These are phyloP conservation scores for Adansonia gregorii DNA, from an alignment of 441 rosid species.

Conservation along the genomic window DNA sequence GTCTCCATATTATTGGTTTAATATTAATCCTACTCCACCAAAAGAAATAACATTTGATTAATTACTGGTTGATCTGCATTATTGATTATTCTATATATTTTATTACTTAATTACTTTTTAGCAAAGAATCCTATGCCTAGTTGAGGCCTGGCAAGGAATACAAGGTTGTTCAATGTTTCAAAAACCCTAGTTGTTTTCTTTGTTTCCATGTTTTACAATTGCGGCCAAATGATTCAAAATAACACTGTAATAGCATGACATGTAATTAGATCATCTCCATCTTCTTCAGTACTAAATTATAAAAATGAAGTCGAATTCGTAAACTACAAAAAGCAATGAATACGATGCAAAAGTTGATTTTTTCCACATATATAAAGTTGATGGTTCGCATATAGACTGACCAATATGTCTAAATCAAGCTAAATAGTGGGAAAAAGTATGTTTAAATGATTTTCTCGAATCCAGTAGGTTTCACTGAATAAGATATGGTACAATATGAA, in stretches of 20 bases:
- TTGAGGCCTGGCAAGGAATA: background rate
- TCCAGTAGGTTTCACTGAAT: background rate
- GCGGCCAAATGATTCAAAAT: too few species aligned
- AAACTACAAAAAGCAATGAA: background rate
- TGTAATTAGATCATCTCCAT: background rate
- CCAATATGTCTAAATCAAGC: background rate
- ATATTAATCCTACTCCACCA: background rate
- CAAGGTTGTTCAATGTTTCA: too few species aligned
- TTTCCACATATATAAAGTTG: conserved; percentile 1
- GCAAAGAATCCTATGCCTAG: conserved; percentile 6
- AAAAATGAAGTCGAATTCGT: background rate
- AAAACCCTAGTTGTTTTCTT: too few species aligned
- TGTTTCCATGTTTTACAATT: too few species aligned
- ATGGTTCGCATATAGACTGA: background rate
- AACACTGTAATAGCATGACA: too few species aligned
- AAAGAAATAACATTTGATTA: background rate
- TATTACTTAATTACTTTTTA: background rate
- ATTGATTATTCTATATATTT: background rate
- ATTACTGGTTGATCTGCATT: background rate
- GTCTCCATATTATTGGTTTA: too few species aligned
- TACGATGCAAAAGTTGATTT: background rate
- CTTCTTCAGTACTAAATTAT: background rate
- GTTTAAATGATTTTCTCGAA: background rate
- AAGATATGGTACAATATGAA: background rate
- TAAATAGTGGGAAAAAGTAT: background rate